Evolutionary conservation across 306 rosid species (phyloP), one percentile per base, ranked within the genome.

Genomic region (Crotalaria pallida): DNA sequence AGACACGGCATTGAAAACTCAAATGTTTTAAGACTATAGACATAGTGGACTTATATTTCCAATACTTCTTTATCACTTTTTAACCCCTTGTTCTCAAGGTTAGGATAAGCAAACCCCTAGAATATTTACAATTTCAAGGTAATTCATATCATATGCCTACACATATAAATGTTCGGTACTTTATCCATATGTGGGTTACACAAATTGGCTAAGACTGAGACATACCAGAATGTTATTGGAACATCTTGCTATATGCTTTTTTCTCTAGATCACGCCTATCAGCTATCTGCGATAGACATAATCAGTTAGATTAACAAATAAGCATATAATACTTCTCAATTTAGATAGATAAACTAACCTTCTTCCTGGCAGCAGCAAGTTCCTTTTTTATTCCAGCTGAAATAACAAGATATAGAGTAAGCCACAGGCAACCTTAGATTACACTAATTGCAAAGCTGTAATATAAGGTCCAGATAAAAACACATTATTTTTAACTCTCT

Each of bases 301-400:
- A 43, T 31, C 33, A 60, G 18, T 75, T 26, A 70, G 65, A 29
- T 31, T 55, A 49, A 6, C 26, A 4, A 57, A 57, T 6, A 12
- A 16, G 49, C 7, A 57, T 10, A 52, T 6, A 22, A 65, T 69
- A 21, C 21, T 60, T 8, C 31, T 71, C 31, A 63, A 19, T 58
- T 69, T 59, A 23, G 48, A 17, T 40, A 45, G 24, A 65, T 22
- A 31, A 56, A 78, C 88, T 22, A 17, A 88, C 98, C 93, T 73
- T 89, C 80, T 80, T 88, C 86, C 77, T 90, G 4, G 83, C 86
- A 70, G 88, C 91, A 43, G 91, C 90, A 33, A 86, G 84, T 81
- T 86, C 98, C 80, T 76, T 92, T 71, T 85, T 92, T 5, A 90
- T 92, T 68, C 96, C 98, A 83, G 84, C 98, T 92, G 88, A 65